A percentile compares a stretch with the other conserved stretches of the same genome.
Evolutionary conservation across 1,139 yeast genomes (phyloP).

Genomic region (Hyphopichia fennica): DNA sequence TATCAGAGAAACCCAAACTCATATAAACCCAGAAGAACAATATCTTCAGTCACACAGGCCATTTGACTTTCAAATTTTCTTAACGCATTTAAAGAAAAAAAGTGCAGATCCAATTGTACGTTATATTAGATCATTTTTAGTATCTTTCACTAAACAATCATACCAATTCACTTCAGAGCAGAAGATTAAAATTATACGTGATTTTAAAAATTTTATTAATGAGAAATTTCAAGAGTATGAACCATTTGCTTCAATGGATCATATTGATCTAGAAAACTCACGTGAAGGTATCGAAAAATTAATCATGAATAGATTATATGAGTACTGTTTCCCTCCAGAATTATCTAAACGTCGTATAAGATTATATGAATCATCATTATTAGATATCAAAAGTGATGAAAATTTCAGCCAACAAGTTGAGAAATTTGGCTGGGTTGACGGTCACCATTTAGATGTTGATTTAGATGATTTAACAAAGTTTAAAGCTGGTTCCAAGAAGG

Average conservation of each 20-base stretch:
- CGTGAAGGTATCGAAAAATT: slow-evolving; percentile 91
- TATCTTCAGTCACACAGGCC: slow-evolving; percentile 48
- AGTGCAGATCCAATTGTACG: slow-evolving; percentile 88
- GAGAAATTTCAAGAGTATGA: slow-evolving; percentile 64
- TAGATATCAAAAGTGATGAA: slow-evolving; percentile 65
- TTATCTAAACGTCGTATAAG: slow-evolving; percentile 31
- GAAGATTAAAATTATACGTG: slow-evolving; percentile 71
- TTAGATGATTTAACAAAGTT: slow-evolving; percentile 27
- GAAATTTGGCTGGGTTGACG: slow-evolving; percentile 73
- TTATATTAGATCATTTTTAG: slow-evolving; percentile 77
- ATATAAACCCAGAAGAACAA: slow-evolving; percentile 27
- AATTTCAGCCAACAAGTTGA: slow-evolving; percentile 56
- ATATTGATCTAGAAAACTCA: slow-evolving; percentile 65
- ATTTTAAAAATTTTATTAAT: slow-evolving; percentile 70
- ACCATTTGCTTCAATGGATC: slow-evolving; percentile 71
- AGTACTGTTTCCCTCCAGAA: slow-evolving; percentile 79
- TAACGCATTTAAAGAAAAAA: slow-evolving; percentile 67
- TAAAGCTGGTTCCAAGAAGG: slow-evolving; percentile 18
- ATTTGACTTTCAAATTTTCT: slow-evolving; percentile 82
- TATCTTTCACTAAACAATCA: slow-evolving; percentile 68
- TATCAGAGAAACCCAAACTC: slow-evolving; percentile 5
- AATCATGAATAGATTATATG: slow-evolving; percentile 82
- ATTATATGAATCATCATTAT: slow-evolving; percentile 21
- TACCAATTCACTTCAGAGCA: slow-evolving; percentile 68
- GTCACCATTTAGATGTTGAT: slow-evolving; percentile 78